Conservation (phyloP, 257 asterid genomes). For the Cordia subcordata region DNA sequence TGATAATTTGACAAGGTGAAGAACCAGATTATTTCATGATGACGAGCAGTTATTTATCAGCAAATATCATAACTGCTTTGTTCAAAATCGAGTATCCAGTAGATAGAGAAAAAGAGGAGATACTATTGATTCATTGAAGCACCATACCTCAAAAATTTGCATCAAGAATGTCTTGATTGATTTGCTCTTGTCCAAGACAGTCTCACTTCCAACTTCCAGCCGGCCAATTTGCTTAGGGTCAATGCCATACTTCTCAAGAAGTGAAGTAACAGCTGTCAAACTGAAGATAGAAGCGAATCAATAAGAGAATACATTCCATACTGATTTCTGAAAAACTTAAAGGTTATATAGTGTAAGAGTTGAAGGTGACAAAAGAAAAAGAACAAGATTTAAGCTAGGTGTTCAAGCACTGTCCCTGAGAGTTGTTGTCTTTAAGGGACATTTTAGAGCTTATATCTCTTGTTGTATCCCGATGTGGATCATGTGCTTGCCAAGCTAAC, state of each 20-base stretch:
- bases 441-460: too few species aligned
- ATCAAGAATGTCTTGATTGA: constrained; percentile 95
- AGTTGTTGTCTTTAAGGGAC: too few species aligned
- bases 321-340: not conserved
- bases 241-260: constrained; percentile 73
- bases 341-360: too few species aligned
- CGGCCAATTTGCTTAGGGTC: constrained; percentile 94
- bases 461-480: too few species aligned
- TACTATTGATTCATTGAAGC: not conserved
- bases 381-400: too few species aligned
- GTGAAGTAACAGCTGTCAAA: constrained; percentile 89
- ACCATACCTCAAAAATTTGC: constrained; percentile 90
- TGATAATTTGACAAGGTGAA: constrained; percentile 27
- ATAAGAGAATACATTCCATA: not conserved
- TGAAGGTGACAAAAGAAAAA: too few species aligned
- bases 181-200: constrained; percentile 97
- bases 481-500: too few species aligned
- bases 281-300: constrained; percentile 40
- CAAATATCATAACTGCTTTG: not conserved
- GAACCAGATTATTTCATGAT: constrained; percentile 15
- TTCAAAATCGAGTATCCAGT: too few species aligned
- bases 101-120: too few species aligned
- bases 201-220: constrained; percentile 97
- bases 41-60: not conserved
- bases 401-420: too few species aligned